These are phyloP conservation scores for Monosporozyma yasuniensis DNA, from an alignment of 805 yeast species.

Conservation along the genomic window DNA sequence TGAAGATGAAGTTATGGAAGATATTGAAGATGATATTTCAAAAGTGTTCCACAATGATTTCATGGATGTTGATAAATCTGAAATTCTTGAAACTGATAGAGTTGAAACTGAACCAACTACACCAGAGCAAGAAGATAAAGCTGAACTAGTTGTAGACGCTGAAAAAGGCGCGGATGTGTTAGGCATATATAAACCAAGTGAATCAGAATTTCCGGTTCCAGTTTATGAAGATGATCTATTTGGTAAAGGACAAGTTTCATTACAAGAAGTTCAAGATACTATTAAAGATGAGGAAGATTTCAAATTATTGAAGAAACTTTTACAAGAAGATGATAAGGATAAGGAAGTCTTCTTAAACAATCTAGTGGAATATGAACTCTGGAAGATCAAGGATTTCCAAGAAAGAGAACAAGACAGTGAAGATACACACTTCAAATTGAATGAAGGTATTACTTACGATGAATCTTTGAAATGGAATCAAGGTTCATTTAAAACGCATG, in stretches of 20 bases:
- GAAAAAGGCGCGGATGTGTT: neutral
- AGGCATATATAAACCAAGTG: constrained; percentile 40
- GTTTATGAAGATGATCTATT: constrained; percentile 39
- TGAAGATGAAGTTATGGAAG: constrained; percentile 1
- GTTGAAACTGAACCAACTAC: neutral
- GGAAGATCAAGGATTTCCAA: constrained; percentile 18
- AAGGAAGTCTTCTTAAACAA: neutral
- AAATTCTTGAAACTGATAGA: neutral
- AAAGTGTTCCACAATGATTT: neutral
- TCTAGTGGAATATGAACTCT: constrained; percentile 14
- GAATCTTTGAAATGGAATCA: constrained; percentile 30
- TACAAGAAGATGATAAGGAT: too few relatives aligned
- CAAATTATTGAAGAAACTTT: constrained; percentile 39
- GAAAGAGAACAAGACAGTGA: constrained; percentile 5
- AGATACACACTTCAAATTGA: constrained; percentile 17
- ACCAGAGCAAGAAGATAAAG: neutral
- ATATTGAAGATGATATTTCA: neutral
- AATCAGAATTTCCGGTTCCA: constrained; percentile 40
- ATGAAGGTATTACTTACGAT: constrained; percentile 21
- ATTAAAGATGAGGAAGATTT: constrained; percentile 74
- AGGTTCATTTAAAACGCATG: constrained; percentile 64
- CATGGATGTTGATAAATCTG: neutral
- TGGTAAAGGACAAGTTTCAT: constrained; percentile 7
- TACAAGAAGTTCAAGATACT: constrained; percentile 43
- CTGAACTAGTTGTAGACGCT: neutral